Base-by-base conservation (phyloP, 2,329 filamentous ascomycete species). In the Colletotrichum caudatum region DNA sequence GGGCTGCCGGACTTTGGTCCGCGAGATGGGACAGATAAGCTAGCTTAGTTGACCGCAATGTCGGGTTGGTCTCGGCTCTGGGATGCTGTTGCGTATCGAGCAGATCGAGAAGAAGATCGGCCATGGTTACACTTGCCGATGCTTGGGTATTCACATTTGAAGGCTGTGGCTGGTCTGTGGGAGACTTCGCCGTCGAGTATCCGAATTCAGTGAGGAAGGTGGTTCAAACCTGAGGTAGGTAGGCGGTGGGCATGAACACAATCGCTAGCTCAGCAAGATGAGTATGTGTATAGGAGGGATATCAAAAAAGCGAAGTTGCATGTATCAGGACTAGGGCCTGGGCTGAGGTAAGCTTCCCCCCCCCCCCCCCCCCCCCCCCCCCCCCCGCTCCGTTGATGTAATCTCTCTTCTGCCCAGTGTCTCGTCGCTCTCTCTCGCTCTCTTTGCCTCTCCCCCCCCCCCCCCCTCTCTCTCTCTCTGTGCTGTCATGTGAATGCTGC, bases 1-100 rank as follows among this genome's bases (percentile, higher is more conserved):
- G 87, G 46, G 92, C 89, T 33, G 90, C 86, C 62, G 97, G 87
- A 16, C 93, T 90, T 64, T 97, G 91, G 3, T 93, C 93, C 7
- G 93, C 91, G 57, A 98, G 86, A 72, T 91, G 90, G 71, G 90
- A 87, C 58, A 98, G 90, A 80, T 98, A 99, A 64, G 88, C 85
- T 63, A 89, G 84, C 58, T 69, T 74, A 41, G 51, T 60, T 51
- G 60, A 44, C 39, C 66, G 59, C 14, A 57, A 26, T 48, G 50
- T 63, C 51, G 58, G 14, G 33, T 46, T 60, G 18, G 46, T n/a
- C 26, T 60, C 59, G 33, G 54, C 26, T 26, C 12, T 54, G 20
- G 16, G 48, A 29, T 78, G 41, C 80, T 58, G 73, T 74, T 56
- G 75, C 56, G 63, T 74, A 70, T 57, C 63, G 76, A 75, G 86